Evolutionary conservation across 1,284 basidiomycete genomes (phyloP).

Genomic region (Puccinia polysora): DNA sequence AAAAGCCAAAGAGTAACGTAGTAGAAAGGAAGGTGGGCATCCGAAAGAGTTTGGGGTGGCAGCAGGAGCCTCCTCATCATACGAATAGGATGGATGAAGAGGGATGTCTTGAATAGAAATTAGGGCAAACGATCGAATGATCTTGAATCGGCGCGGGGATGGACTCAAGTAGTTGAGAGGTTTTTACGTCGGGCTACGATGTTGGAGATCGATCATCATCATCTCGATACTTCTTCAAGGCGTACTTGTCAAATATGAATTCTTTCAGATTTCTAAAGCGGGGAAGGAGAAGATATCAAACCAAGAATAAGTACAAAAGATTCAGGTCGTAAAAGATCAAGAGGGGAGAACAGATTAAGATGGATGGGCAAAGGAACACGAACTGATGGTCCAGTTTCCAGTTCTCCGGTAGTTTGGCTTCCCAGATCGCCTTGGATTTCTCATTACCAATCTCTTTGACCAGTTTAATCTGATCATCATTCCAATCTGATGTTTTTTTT

Average conservation of each 20-base stretch:
- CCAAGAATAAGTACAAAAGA: neutral
- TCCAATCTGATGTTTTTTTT: constrained; percentile 51
- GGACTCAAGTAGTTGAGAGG: too few relatives aligned
- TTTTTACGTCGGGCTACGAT: too few relatives aligned
- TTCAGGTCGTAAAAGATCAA: neutral
- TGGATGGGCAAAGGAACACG: constrained; percentile 46
- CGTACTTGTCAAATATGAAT: constrained; percentile 7
- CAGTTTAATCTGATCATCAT: constrained; percentile 53
- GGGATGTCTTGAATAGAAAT: too few relatives aligned
- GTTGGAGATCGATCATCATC: too few relatives aligned
- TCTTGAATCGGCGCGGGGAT: too few relatives aligned
- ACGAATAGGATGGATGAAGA: too few relatives aligned
- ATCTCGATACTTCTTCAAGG: neutral
- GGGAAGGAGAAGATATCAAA: neutral
- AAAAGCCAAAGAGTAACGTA: too few relatives aligned
- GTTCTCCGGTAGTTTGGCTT: constrained; percentile 49
- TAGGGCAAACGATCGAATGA: too few relatives aligned
- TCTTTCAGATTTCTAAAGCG: neutral
- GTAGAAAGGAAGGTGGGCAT: too few relatives aligned
- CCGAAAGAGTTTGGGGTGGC: too few relatives aligned
- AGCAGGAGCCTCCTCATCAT: too few relatives aligned
- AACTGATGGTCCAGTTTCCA: constrained; percentile 51
- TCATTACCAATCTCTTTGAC: constrained; percentile 55
- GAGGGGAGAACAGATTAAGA: neutral
- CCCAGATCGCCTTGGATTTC: constrained; percentile 54